Base-by-base conservation (phyloP, 2,329 filamentous ascomycete genomes). In the Penicillium janthinellum region DNA sequence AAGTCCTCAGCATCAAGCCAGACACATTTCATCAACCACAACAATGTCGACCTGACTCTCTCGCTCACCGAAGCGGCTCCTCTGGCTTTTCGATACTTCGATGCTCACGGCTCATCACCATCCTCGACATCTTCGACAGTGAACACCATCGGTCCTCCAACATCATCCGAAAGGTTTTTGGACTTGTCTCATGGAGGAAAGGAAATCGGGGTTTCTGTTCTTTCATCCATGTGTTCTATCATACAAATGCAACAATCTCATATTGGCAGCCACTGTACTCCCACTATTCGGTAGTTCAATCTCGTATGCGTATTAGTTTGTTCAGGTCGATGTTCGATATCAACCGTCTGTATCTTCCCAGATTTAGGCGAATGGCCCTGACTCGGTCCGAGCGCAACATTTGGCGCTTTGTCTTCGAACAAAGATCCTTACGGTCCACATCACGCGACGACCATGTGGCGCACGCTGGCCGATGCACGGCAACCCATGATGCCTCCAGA, bases 381-480 rank as follows among this genome's bases (percentile, higher is more conserved):
- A 31, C 31, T 8, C 31, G 28, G 42, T 45, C 42, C 20, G 22
- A 45, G 42, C 12, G 42, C 22, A 15, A 20, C 22, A 15, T 45
- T 10, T n/a, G 12, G 25, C 25, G 44, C 31, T 20, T 49, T 49
- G 47, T 49, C 47, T 49, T 49, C 10, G n/a, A 28, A 12, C 22
- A 22, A 22, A 34, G 17, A 15, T 47, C 56, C 51, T 52, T 52
- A 34, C 48, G 44, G 58, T 4, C 37, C 22, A 41, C 52, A 62
- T 62, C 61, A 65, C 56, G 44, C 59, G 59, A 56, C 45, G 34
- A 31, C 48, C 57, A 62, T 58, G 61, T 65, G 58, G 58, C 54
- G 56, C 51, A 52, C 14, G 11, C 31, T 56, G 48, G 42, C 39
- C 39, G 41, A 34, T 54, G 11, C 37, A 56, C 39, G 10, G 20